Evolutionary conservation across 352 stramenopile species (phyloP).

Genomic region (Pythium phragmitis): DNA sequence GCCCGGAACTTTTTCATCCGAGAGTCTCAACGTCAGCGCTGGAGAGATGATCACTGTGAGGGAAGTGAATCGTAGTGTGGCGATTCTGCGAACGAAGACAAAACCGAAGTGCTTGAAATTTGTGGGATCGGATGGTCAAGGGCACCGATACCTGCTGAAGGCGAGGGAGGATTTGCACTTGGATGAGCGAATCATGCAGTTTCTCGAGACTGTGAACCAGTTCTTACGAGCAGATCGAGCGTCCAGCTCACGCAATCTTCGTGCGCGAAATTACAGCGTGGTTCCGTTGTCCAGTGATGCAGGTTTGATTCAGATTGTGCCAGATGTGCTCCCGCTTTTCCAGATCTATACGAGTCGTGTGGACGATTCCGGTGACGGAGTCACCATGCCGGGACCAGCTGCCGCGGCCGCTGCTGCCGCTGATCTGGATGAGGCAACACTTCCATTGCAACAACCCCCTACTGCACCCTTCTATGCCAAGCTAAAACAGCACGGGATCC

Average conservation of each 20-base stretch:
- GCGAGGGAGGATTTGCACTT: constrained; percentile 86
- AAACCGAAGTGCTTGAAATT: constrained; percentile 86
- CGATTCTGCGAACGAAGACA: constrained; percentile 77
- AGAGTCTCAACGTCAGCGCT: background rate
- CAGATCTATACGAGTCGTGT: constrained; percentile 69
- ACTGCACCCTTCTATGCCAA: constrained; percentile 84
- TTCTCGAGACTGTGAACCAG: constrained; percentile 70
- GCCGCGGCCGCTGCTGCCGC: constrained; percentile 26
- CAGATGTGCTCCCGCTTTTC: constrained; percentile 77
- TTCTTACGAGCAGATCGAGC: constrained; percentile 54
- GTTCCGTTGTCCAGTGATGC: constrained; percentile 77
- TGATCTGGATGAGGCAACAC: constrained; percentile 8
- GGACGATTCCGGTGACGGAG: constrained; percentile 23
- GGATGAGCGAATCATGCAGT: constrained; percentile 91
- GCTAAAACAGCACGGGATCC: constrained; percentile 74
- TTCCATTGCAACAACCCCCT: constrained; percentile 36
- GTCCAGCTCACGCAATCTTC: constrained; percentile 44
- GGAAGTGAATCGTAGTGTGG: constrained; percentile 31
- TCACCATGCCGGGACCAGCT: constrained; percentile 6
- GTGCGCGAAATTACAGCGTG: constrained; percentile 70
- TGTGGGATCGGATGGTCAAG: constrained; percentile 66
- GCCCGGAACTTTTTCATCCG: constrained; percentile 36
- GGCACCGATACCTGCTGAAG: constrained; percentile 85
- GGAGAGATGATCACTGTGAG: constrained; percentile 20
- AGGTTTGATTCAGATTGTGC: constrained; percentile 87